Evolutionary conservation across 2,329 filamentous ascomycete species (phyloP), one percentile per base, ranked within the genome.

Genomic region (Fusarium circinatum): DNA sequence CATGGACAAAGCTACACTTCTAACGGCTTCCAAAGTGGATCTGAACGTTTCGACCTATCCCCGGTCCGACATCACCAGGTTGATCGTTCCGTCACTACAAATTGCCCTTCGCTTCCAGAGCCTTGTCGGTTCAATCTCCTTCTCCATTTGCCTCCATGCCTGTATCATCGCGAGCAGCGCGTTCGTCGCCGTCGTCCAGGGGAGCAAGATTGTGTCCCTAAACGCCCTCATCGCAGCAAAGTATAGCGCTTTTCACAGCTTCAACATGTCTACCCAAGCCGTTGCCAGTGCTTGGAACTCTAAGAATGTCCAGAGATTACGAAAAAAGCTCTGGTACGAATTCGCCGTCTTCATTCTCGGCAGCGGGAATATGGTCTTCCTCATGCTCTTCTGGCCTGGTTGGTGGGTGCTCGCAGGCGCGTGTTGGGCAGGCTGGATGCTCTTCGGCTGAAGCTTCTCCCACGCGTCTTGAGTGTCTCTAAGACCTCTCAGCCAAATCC

Each of bases 381-480:
- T 89, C 38, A 51, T 89, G 66, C 69, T 89, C 70, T 87, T 90
- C 73, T 90, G 88, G 88, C 88, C 88, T 0, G 88, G 88, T 1
- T 90, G 88, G 88, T 80, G 84, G 66, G 68, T 89, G 34, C 66
- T 90, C 36, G 85, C 76, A 5, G 78, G 82, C 12, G 72, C 79
- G n/a, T 68, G 78, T 4, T 80, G 83, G 72, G 77, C 77, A 7
- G 47, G 80, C 41, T 85, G 82, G 79, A 73, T 76, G 64, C 79
- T 81, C 58, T 72, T 79, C 62, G 78, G 78, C 18, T 84, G 82
- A 84, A 70, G 52, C 62, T n/a, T 56, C 28, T 20, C 38, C n/a
- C 44, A 47, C 54, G 59, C 45, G 63, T 24, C 28, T 49, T 18
- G 57, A 68, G 51, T 66, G 67, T 49, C 38, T 39, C 10, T 42